phyloP scores from a whole-genome alignment of 495 filamentous ascomycete species.

The Penicillium mononematosum region DNA sequence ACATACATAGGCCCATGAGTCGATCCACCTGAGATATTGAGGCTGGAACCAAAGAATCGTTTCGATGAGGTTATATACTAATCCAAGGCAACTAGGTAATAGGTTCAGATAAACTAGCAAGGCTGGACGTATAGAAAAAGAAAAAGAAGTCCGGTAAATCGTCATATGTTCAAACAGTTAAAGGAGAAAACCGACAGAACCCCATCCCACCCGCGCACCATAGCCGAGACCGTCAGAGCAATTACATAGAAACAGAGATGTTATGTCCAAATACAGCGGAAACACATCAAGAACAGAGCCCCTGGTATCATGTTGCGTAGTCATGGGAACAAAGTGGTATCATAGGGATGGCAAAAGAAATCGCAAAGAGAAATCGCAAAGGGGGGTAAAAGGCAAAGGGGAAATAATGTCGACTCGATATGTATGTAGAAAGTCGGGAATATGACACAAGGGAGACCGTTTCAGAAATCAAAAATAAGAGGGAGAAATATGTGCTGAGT shows the following conservation, averaged over 20 bases:
- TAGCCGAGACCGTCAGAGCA: slow-evolving; percentile 21
- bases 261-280: slow-evolving; percentile 18
- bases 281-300: slow-evolving; percentile 34
- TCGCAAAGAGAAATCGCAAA: slow-evolving; percentile 11
- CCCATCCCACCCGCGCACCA: slow-evolving; percentile 24
- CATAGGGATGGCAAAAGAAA: slow-evolving; percentile 25
- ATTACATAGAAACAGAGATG: slow-evolving; percentile 23
- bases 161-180: slow-evolving; percentile 9
- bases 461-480: slow-evolving; percentile 7
- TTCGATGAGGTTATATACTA: not conserved
- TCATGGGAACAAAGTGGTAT: slow-evolving; percentile 51
- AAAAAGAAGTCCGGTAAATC: slow-evolving; percentile 8
- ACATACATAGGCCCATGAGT: not conserved
- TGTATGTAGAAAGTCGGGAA: not conserved
- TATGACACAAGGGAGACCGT: not conserved
- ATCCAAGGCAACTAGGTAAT: not conserved
- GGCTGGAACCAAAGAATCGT: not conserved
- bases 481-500: not conserved
- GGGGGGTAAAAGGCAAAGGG: slow-evolving; percentile 6
- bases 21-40: not conserved
- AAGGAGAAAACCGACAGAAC: slow-evolving; percentile 5
- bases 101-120: slow-evolving; percentile 1
- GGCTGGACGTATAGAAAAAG: slow-evolving; percentile 1
- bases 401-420: slow-evolving; percentile 1
- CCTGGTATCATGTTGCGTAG: slow-evolving; percentile 45